Conservation (phyloP, 805 yeast species). For the Candida argentea region DNA sequence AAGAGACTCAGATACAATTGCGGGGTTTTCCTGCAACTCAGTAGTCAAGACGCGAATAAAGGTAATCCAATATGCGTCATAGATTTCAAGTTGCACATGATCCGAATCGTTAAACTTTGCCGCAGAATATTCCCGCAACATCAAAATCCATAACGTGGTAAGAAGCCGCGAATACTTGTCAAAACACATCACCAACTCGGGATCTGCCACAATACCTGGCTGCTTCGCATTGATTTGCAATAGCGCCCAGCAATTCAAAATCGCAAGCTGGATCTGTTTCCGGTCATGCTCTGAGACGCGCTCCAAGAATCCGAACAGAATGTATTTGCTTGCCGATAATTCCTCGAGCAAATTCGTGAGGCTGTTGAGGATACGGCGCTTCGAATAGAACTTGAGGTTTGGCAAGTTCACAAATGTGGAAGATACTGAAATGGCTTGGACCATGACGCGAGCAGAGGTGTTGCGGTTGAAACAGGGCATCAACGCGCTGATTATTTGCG, state of each 20-base stretch:
- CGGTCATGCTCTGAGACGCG: conserved; percentile 34
- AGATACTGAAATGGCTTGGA: conserved; percentile 66
- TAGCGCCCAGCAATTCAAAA: conserved; percentile 68
- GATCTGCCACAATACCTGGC: conserved; percentile 17
- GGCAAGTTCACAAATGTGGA: conserved; percentile 57
- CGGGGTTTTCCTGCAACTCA: conserved; percentile 42
- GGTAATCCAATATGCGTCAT: conserved; percentile 62
- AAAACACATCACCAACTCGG: conserved; percentile 40
- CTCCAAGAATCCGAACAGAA: conserved; percentile 49
- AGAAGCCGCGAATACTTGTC: conserved; percentile 49
- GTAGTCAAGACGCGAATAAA: conserved; percentile 67
- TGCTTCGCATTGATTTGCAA: conserved; percentile 29
- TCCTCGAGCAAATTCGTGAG: conserved; percentile 60
- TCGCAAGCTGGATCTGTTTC: conserved; percentile 46
- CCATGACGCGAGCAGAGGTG: conserved; percentile 63
- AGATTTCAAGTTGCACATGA: conserved; percentile 34
- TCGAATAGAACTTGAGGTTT: conserved; percentile 33
- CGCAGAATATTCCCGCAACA: conserved; percentile 65
- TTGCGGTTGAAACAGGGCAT: conserved; percentile 75
- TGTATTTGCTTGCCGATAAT: conserved; percentile 28
- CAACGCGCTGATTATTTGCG: conserved; percentile 83
- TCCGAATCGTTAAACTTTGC: conserved; percentile 41
- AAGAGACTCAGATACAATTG: conserved; percentile 36
- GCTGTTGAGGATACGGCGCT: conserved; percentile 46
- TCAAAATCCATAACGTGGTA: conserved; percentile 70